These are phyloP conservation scores for Elsinoe batatas DNA, from an alignment of 2,329 filamentous ascomycete genomes.

Conservation along the genomic window DNA sequence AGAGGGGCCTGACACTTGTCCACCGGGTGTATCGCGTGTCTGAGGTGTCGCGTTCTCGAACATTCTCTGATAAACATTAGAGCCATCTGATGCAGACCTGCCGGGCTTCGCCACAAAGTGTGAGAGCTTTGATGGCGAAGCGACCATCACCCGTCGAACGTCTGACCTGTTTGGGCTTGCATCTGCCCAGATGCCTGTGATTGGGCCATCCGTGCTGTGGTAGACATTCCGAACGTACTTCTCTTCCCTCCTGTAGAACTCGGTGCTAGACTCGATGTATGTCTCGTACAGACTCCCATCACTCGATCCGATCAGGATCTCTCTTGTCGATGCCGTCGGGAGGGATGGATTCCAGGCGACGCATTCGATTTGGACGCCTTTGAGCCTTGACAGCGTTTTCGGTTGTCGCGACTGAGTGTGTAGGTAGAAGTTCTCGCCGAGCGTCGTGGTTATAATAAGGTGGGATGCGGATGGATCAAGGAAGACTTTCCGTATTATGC, in stretches of 20 bases:
- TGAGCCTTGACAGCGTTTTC: slow-evolving; percentile 68
- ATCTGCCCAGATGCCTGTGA: slow-evolving; percentile 82
- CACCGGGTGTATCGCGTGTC: slow-evolving; percentile 60
- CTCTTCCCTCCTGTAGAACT: slow-evolving; percentile 93
- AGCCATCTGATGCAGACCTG: slow-evolving; percentile 61
- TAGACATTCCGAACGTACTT: slow-evolving; percentile 80
- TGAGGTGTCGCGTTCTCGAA: slow-evolving; percentile 80
- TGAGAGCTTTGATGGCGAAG: slow-evolving; percentile 66
- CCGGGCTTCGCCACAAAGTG: slow-evolving; percentile 74
- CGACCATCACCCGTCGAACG: slow-evolving; percentile 65
- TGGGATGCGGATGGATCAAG: slow-evolving; percentile 95
- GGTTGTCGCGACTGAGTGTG: slow-evolving; percentile 89
- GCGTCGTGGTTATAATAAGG: slow-evolving; percentile 78
- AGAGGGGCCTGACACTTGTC: slow-evolving; percentile 48
- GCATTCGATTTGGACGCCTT: slow-evolving; percentile 77
- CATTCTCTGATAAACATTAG: slow-evolving; percentile 74
- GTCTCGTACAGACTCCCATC: slow-evolving; percentile 93
- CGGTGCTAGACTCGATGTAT: slow-evolving; percentile 86
- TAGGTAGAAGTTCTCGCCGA: slow-evolving; percentile 95
- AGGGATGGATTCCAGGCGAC: slow-evolving; percentile 91
- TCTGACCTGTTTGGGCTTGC: slow-evolving; percentile 58
- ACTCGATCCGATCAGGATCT: slow-evolving; percentile 84
- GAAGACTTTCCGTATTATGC: slow-evolving; percentile 91
- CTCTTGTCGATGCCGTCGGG: slow-evolving; percentile 85
- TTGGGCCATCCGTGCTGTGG: slow-evolving; percentile 68